These are phyloP conservation scores for Cokeromyces recurvatus DNA, from an alignment of 371 early-diverging fungal species.

Conservation along the genomic window DNA sequence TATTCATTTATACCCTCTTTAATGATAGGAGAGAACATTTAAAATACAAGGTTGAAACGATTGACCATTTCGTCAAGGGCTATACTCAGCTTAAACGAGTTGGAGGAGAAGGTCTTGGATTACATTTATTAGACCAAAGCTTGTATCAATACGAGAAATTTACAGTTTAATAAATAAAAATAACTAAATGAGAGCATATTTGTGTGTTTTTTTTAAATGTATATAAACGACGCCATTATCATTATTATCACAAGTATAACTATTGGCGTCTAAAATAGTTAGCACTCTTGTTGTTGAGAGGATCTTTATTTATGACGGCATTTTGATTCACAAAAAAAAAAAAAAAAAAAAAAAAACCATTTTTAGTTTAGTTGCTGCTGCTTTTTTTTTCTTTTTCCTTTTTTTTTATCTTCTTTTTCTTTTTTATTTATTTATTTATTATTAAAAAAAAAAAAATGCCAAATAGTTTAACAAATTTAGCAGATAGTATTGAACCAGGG, in stretches of 20 bases:
- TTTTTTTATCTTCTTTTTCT: conserved; percentile 1
- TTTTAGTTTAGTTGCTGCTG: not conserved
- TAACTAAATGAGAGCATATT: not conserved
- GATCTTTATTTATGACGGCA: no score
- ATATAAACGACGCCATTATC: no score
- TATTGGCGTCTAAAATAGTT: no score
- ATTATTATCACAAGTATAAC: no score
- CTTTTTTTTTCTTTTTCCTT: not conserved
- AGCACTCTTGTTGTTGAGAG: no score
- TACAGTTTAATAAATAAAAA: conserved; percentile 5
- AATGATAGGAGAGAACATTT: conserved; percentile 23
- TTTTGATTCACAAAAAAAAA: no score
- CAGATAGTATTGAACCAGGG: conserved; percentile 5
- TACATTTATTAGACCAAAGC: conserved; percentile 40
- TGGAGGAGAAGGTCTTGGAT: conserved; percentile 50
- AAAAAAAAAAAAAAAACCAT: not conserved
- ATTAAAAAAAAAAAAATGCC: conserved; percentile 3
- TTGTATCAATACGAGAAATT: conserved; percentile 27
- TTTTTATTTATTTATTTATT: not conserved
- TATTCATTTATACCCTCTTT: no score
- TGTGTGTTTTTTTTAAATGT: not conserved
- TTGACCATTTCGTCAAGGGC: conserved; percentile 43
- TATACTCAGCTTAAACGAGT: conserved; percentile 49
- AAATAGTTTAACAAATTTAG: conserved; percentile 6
- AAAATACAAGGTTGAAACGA: conserved; percentile 38